These are phyloP conservation scores for Dryas integrifolia DNA, from an alignment of 331 rosid species.

Conservation along the genomic window DNA sequence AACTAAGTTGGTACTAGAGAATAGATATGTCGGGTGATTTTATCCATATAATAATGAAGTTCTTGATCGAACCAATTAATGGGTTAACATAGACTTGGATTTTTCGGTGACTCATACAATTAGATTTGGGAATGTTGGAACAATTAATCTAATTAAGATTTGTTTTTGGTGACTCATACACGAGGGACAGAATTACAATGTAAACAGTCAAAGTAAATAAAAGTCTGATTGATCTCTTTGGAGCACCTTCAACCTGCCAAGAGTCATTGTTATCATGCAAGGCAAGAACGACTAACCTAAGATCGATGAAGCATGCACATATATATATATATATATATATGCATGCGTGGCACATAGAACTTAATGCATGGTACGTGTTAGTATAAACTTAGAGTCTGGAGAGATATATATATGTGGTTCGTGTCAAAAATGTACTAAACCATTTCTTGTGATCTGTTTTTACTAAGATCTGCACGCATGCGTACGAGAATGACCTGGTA, in stretches of 20 bases:
- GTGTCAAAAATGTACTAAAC: conserved; percentile 29
- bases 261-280: too few species aligned
- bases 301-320: too few species aligned
- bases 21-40: not conserved
- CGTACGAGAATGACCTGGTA: not conserved
- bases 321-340: too few species aligned
- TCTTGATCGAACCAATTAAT: not conserved
- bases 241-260: too few species aligned
- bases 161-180: too few species aligned
- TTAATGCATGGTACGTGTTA: conserved; percentile 13
- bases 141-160: too few species aligned
- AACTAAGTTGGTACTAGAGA: conserved; percentile 4
- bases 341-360: conserved; percentile 14
- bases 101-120: too few species aligned
- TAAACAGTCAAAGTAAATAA: too few species aligned
- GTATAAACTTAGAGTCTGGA: not conserved
- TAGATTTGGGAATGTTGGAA: too few species aligned
- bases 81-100: not conserved
- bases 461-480: conserved; percentile 29
- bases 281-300: too few species aligned
- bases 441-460: conserved; percentile 27
- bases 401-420: conserved; percentile 7
- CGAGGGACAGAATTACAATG: too few species aligned
- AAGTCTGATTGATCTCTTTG: too few species aligned
- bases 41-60: not conserved